Evolutionary conservation across 306 rosid species (phyloP).

Genomic region (Casuarina glauca): DNA sequence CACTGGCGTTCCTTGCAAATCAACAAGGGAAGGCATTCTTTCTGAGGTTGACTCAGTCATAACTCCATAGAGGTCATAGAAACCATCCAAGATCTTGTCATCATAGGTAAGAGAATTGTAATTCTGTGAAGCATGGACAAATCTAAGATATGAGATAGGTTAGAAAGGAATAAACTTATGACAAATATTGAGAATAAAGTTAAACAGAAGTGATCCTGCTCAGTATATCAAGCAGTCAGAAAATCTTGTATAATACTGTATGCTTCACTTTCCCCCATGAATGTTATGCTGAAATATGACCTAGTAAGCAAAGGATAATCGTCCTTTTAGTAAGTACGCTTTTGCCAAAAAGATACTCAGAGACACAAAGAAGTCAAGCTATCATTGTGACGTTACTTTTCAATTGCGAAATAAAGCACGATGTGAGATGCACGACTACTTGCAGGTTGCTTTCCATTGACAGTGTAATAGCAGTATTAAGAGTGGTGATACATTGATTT

Average conservation of each 20-base stretch:
- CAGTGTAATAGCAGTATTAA: not conserved
- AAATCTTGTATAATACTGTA: not conserved
- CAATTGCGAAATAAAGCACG: not conserved
- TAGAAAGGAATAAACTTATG: constrained; percentile 52
- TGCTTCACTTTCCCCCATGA: not conserved
- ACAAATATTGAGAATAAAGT: constrained; percentile 37
- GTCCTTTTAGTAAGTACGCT: not conserved
- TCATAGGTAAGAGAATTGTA: constrained; percentile 92
- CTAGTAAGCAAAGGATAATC: not conserved
- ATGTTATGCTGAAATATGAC: not conserved
- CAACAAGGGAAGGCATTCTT: constrained; percentile 90
- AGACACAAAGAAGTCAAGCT: not conserved
- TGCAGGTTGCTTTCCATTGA: not conserved
- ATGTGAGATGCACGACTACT: not conserved
- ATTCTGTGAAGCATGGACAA: constrained; percentile 95
- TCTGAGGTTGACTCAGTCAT: constrained; percentile 55
- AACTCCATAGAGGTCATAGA: constrained; percentile 89
- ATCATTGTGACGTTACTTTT: not conserved
- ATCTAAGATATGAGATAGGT: constrained; percentile 89
- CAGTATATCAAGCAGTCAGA: not conserved
- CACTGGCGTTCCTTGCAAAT: constrained; percentile 82
- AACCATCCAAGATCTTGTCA: constrained; percentile 94
- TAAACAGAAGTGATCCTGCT: constrained; percentile 20
- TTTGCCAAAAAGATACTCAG: not conserved
- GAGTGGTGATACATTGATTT: not conserved